phyloP scores from a whole-genome alignment of 2,329 filamentous ascomycete species.

The Lizonia empirigonia region DNA sequence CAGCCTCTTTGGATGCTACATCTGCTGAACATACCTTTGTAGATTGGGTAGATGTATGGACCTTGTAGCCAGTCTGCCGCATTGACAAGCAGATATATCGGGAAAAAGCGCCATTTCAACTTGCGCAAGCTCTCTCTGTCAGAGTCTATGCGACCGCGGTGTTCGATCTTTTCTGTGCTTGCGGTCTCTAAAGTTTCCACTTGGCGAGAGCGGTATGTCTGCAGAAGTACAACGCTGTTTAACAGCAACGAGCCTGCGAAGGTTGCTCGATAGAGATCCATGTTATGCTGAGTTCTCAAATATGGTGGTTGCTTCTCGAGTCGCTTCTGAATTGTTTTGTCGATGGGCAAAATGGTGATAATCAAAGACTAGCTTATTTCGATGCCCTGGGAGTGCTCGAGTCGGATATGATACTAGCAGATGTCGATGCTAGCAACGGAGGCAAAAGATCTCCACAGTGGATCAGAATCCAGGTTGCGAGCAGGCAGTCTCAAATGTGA shows the following conservation, averaged over 20 bases:
- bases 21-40: slow-evolving; percentile 47
- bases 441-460: not conserved
- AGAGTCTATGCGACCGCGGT: slow-evolving; percentile 30
- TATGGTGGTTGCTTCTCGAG: not conserved
- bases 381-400: not conserved
- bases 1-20: not conserved
- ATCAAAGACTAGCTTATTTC: not conserved
- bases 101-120: slow-evolving; percentile 52
- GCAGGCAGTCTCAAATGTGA: not conserved
- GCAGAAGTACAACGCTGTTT: slow-evolving; percentile 35
- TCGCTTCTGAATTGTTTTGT: not conserved
- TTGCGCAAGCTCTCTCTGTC: slow-evolving; percentile 40
- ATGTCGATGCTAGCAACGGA: not conserved
- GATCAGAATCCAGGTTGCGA: not conserved
- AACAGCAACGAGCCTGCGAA: slow-evolving; percentile 36
- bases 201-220: slow-evolving; percentile 32
- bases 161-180: slow-evolving; percentile 29
- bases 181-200: slow-evolving; percentile 10
- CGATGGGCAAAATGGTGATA: not conserved
- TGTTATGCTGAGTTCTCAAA: slow-evolving; percentile 19
- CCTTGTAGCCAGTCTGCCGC: slow-evolving; percentile 57
- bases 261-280: slow-evolving; percentile 41
- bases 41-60: slow-evolving; percentile 59
- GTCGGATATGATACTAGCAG: not conserved
- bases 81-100: slow-evolving; percentile 53